Evolutionary conservation across 2,329 filamentous ascomycete genomes (phyloP), one percentile per base, ranked within the genome.

Genomic region (Fusarium sp.): DNA sequence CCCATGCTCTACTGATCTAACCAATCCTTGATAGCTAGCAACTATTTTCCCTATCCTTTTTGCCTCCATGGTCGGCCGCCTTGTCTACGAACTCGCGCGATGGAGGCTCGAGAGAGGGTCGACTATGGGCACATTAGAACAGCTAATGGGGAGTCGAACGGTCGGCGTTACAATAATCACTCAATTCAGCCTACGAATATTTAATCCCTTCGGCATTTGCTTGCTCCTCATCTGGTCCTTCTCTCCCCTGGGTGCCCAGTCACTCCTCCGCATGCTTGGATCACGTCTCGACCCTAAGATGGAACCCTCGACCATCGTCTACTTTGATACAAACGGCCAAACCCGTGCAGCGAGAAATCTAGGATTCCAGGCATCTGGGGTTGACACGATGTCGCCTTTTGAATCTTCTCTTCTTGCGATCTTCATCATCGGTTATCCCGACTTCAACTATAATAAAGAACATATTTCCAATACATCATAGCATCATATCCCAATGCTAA

Each of bases 1-100:
- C 3, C 22, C 42, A 1, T 24, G 4, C 13, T 0, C 22, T 7
- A 24, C 1, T 20, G 11, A 16, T 18, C 7, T 24, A 1, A 27
- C 4, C 6, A 2, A 9, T 2, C 1, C 11, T 45, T 1, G 6
- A 45, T 8, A 47, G 42, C 42, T 47, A 1, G 42, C 42, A 2
- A 47, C 42, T 18, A 22, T 47, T 16, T 47, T 47, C 22, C 42
- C 42, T 1, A 47, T 47, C 20, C 42, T 47, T 1, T 47, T 47
- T 24, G 42, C 42, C 4, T 47, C 20, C 3, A 47, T 22, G 42
- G 42, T 47, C 3, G 42, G 42, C 8, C 42, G 42, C 0, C 42
- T 47, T 24, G 20, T 24, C 5, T 47, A 47, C 42, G 42, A 47
- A 9, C 42, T 47, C 13, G 42, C 42, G 6, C 42, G 42, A 16